These are phyloP conservation scores for Myriosclerotinia duriaeana DNA, from an alignment of 2,329 filamentous ascomycete genomes.

Conservation along the genomic window DNA sequence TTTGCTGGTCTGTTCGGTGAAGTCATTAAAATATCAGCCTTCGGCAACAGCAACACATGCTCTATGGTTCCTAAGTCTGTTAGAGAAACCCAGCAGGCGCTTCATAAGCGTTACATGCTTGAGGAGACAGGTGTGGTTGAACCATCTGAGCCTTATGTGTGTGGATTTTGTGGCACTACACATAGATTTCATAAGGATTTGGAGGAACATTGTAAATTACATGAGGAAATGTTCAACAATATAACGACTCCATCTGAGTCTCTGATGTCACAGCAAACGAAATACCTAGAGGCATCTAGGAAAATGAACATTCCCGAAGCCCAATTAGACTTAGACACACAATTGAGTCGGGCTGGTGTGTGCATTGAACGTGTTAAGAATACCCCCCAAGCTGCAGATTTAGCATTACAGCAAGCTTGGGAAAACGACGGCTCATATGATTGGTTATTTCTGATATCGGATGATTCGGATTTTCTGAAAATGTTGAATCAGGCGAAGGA, in stretches of 20 bases:
- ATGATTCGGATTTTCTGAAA: neutral
- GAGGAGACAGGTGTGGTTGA: neutral
- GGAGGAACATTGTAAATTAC: neutral
- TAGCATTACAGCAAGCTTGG: neutral
- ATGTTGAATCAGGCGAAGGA: neutral
- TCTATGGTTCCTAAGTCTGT: neutral
- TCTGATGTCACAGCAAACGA: neutral
- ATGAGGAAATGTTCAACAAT: neutral
- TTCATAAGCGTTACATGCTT: neutral
- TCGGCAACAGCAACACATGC: neutral
- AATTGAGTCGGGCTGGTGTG: neutral
- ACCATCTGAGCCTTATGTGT: neutral
- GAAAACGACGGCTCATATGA: neutral
- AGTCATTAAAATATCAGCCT: neutral
- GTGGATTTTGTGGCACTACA: neutral
- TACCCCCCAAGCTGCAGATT: neutral
- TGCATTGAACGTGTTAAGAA: neutral
- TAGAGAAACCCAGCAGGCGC: too few relatives aligned
- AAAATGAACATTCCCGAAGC: too few relatives aligned
- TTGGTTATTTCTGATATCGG: neutral
- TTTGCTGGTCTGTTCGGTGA: neutral
- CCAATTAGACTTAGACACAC: neutral
- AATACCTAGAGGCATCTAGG: neutral
- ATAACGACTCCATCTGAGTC: neutral
- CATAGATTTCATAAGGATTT: neutral